A percentile compares a stretch with the other conserved stretches of the same genome.
Conservation (phyloP, 768 basidiomycete genomes). For the Calocybe cyanea region DNA sequence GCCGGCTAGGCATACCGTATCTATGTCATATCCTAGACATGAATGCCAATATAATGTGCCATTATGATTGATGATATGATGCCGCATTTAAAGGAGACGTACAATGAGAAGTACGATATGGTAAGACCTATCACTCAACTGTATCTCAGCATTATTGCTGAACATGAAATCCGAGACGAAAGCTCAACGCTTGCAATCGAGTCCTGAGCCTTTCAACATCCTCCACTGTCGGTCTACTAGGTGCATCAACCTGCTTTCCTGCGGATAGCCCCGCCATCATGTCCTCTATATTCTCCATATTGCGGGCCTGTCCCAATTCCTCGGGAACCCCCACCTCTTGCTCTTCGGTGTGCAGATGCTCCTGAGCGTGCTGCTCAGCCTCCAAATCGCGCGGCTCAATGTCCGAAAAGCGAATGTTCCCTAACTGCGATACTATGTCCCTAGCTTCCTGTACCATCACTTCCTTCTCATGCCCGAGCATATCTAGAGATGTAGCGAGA, state of each 20-base stretch:
- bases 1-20: neutral
- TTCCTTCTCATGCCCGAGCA: constrained; percentile 8
- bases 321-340: constrained; percentile 34
- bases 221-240: constrained; percentile 31
- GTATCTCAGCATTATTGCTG: constrained; percentile 22
- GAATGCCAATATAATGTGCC: too few relatives aligned
- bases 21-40: neutral
- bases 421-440: constrained; percentile 53
- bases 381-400: constrained; percentile 74
- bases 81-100: too few relatives aligned
- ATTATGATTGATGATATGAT: too few relatives aligned
- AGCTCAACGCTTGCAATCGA: constrained; percentile 28
- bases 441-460: constrained; percentile 41
- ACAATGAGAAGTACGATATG: too few relatives aligned
- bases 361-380: constrained; percentile 71
- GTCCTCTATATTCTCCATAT: constrained; percentile 55
- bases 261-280: constrained; percentile 44
- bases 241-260: constrained; percentile 16
- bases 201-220: constrained; percentile 37
- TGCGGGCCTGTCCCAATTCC: constrained; percentile 40
- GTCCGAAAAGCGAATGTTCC: constrained; percentile 61
- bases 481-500: constrained; percentile 19
- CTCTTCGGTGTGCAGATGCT: constrained; percentile 51
- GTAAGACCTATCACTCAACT: too few relatives aligned
- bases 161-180: constrained; percentile 27